Evolutionary conservation across 2,329 filamentous ascomycete species (phyloP).

Genomic region (Verticillium isaacii): DNA sequence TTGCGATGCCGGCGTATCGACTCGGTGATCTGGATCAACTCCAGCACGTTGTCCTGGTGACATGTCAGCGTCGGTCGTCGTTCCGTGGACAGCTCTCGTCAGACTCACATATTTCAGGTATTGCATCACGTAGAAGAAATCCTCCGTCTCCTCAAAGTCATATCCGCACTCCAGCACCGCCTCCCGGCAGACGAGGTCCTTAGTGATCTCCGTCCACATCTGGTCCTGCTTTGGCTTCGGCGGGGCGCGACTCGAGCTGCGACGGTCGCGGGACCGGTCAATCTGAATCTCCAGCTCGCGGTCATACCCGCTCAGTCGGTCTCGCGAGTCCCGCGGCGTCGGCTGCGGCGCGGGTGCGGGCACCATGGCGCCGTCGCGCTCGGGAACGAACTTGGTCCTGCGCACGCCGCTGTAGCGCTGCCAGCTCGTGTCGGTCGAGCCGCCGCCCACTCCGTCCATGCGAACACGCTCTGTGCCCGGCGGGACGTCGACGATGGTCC

Average conservation of each 20-base stretch:
- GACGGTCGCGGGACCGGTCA: slow-evolving; percentile 37
- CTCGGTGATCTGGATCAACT: slow-evolving; percentile 77
- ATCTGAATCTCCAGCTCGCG: slow-evolving; percentile 46
- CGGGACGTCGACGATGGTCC: slow-evolving; percentile 79
- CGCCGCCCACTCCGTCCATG: slow-evolving; percentile 75
- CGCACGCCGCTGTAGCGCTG: slow-evolving; percentile 74
- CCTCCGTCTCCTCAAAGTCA: slow-evolving; percentile 83
- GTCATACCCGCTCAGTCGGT: slow-evolving; percentile 33
- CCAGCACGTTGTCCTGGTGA: slow-evolving; percentile 75
- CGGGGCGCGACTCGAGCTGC: slow-evolving; percentile 28
- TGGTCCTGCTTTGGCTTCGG: slow-evolving; percentile 46
- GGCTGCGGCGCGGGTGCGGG: slow-evolving; percentile 15
- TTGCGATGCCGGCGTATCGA: slow-evolving; percentile 65
- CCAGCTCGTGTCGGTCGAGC: slow-evolving; percentile 73
- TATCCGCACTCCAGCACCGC: slow-evolving; percentile 83
- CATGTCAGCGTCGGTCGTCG: slow-evolving; percentile 23
- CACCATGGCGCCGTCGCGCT: slow-evolving; percentile 46
- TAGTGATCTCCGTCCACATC: slow-evolving; percentile 97
- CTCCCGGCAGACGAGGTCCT: slow-evolving; percentile 81
- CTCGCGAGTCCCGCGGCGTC: slow-evolving; percentile 25
- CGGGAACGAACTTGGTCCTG: slow-evolving; percentile 67
- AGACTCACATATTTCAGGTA: slow-evolving; percentile 80
- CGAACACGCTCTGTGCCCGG: slow-evolving; percentile 77
- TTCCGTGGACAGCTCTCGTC: neutral
- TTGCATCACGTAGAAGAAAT: slow-evolving; percentile 88